A percentile compares a stretch with the other conserved stretches of the same genome.
phyloP scores from a whole-genome alignment of 2,329 filamentous ascomycete genomes.

The Lachnellula arida region DNA sequence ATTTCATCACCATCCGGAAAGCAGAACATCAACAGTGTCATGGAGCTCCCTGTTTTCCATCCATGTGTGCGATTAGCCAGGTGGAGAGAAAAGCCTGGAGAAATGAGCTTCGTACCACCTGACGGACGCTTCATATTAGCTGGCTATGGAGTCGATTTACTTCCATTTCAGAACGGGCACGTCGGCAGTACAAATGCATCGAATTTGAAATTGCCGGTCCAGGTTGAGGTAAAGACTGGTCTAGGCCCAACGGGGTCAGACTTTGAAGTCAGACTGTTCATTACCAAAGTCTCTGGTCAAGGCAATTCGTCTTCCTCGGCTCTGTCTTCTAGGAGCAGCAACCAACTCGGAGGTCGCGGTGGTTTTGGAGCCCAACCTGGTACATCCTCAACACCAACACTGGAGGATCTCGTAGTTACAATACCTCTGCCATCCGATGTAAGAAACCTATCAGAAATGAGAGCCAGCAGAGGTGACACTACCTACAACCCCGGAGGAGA shows the following conservation, averaged over 20 bases:
- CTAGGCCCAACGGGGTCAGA: constrained; percentile 73
- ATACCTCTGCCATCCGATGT: constrained; percentile 76
- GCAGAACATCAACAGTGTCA: constrained; percentile 65
- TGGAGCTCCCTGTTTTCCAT: constrained; percentile 91
- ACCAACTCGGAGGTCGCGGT: constrained; percentile 35
- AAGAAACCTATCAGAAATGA: constrained; percentile 76
- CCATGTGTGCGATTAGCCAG: constrained; percentile 86
- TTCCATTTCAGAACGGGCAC: constrained; percentile 63
- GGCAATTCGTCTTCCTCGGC: constrained; percentile 37
- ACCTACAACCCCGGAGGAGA: constrained; percentile 70
- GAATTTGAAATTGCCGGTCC: constrained; percentile 75
- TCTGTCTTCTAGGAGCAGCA: constrained; percentile 34
- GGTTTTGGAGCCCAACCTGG: constrained; percentile 43
- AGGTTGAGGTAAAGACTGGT: constrained; percentile 74
- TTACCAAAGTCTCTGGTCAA: constrained; percentile 59
- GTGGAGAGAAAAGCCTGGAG: constrained; percentile 84
- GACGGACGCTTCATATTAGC: constrained; percentile 92
- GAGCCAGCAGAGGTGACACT: constrained; percentile 77
- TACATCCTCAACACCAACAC: constrained; percentile 38
- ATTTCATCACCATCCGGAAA: constrained; percentile 79
- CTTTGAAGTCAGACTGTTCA: constrained; percentile 78
- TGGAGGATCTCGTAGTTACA: constrained; percentile 75
- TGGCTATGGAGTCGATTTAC: constrained; percentile 87
- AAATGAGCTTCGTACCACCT: constrained; percentile 92
- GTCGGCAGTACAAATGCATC: constrained; percentile 47